These are phyloP conservation scores for Anacardium occidentale DNA, from an alignment of 345 rosid genomes.

Conservation along the genomic window DNA sequence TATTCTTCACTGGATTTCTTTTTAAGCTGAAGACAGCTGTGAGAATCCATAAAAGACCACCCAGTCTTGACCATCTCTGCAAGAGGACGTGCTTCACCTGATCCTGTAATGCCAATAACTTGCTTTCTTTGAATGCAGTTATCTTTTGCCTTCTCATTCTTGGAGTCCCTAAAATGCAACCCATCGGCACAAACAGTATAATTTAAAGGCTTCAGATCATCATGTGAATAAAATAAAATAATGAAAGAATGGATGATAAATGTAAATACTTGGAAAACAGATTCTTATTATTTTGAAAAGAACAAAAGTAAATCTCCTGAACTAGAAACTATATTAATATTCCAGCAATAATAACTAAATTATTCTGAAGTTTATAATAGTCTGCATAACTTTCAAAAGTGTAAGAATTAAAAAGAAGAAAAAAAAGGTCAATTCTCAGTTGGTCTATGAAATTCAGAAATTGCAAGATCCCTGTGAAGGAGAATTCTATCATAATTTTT, in stretches of 20 bases:
- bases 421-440: too few relatives aligned
- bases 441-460: neutral
- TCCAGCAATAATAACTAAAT: neutral
- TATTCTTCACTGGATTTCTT: constrained; percentile 34
- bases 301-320: neutral
- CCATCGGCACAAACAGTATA: constrained; percentile 14
- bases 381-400: neutral
- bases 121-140: constrained; percentile 44
- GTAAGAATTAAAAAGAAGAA: neutral
- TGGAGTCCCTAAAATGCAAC: constrained; percentile 42
- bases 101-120: constrained; percentile 50
- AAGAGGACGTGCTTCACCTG: constrained; percentile 55
- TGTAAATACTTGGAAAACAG: neutral
- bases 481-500: neutral
- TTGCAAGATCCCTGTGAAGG: too few relatives aligned
- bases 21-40: constrained; percentile 55
- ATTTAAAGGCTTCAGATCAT: constrained; percentile 8
- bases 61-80: constrained; percentile 53
- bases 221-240: neutral
- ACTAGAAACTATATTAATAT: neutral
- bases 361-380: neutral
- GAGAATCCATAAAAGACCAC: constrained; percentile 74
- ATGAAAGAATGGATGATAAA: neutral
- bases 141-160: constrained; percentile 27
- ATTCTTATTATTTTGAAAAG: neutral